Conservation (phyloP, 202 grass and related monocot species). For the Sporobolus alterniflorus region DNA sequence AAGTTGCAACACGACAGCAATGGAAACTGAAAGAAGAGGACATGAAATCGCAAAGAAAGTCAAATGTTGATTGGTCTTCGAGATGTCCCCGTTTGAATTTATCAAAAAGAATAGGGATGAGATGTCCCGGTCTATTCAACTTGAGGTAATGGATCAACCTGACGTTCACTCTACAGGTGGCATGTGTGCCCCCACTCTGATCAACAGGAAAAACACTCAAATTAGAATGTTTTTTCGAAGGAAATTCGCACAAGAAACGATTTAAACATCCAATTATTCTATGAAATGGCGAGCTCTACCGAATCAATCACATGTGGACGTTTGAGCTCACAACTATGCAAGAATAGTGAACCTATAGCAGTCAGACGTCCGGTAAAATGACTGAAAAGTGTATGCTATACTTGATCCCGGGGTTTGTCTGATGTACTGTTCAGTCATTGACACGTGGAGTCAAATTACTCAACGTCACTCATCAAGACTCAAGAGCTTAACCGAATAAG, state of each 20-base stretch:
- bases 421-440: too few relatives aligned
- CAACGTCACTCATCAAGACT: too few relatives aligned
- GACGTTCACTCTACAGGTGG: neutral
- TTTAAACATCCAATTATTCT: neutral
- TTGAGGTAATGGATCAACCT: neutral
- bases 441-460: too few relatives aligned
- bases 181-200: neutral
- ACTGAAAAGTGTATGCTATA: neutral
- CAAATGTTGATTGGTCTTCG: conserved; percentile 10
- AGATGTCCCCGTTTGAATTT: neutral
- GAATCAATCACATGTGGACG: neutral
- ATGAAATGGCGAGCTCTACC: neutral
- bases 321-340: neutral
- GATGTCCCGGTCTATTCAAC: neutral
- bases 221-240: neutral
- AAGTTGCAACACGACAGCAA: conserved; percentile 13
- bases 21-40: neutral
- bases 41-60: conserved; percentile 5
- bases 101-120: neutral
- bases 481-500: neutral
- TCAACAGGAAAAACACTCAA: neutral
- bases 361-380: neutral
- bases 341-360: neutral
- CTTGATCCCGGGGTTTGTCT: neutral
- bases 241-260: neutral